Evolutionary conservation across 352 stramenopile genomes (phyloP), one percentile per base, ranked within the genome.

Genomic region (Phytophthora sojae): DNA sequence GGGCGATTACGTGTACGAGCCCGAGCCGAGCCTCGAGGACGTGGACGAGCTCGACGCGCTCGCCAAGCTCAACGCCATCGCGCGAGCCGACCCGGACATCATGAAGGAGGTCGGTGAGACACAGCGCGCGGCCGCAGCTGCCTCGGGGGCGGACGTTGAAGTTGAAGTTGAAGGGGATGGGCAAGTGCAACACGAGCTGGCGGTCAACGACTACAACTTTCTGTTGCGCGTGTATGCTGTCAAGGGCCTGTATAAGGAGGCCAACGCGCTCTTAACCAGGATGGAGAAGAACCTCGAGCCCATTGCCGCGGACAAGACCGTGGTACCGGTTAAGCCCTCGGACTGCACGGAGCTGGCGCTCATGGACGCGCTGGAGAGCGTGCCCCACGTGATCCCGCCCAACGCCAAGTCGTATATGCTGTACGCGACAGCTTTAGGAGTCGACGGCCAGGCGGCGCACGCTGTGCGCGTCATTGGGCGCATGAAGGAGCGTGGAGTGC

Each of bases 401-500:
- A 73, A 92, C 60, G 71, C 71, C 37, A 83, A 87, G 58, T 91
- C 80, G 29, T 95, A 95, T 71, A 91, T 93, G 80, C 82, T 91
- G 73, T 92, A 94, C 62, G 76, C 92, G n/a, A 83, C 77, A 26
- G 78, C 86, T 51, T 71, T 95, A 4, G 85, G 74, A 21, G 67
- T 70, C n/a, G 66, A 71, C 6, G 73, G 77, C 23, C 72, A 91
- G 19, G 70, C 81, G 6, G 83, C 83, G 15, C 74, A 79, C 45
- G 86, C 88, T 11, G 88, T 95, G 25, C 78, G 86, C 17, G 89
- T 89, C 29, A 78, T 95, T 32, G 88, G 88, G 4, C 84, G 86
- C 47, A 95, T 95, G 88, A 95, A 94, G 62, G 85, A 92, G 54
- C 79, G 81, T 9, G 88, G 88, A 7, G 71, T 95, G 6, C 42